Percentiles rank a stretch among this genome's conserved stretches.
Conservation (phyloP, 108 stramenopile genomes). For the Fistulifera solaris region DNA sequence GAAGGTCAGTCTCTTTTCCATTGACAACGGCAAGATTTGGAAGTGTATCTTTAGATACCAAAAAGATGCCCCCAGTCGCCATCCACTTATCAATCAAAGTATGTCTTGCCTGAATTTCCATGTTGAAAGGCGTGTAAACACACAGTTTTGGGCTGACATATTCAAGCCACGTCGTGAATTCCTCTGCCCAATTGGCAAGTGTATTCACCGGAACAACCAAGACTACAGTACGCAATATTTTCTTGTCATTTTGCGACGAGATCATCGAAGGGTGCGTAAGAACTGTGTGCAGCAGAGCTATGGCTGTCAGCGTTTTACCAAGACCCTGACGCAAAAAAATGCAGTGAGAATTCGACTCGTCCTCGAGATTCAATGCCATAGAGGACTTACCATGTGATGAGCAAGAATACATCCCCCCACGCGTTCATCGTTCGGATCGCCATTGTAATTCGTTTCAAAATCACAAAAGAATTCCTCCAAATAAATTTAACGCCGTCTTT, state of each 20-base stretch:
- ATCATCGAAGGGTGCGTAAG: slow-evolving; percentile 36
- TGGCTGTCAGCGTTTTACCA: slow-evolving; percentile 39
- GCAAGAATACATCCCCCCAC: slow-evolving; percentile 66
- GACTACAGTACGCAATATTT: slow-evolving; percentile 26
- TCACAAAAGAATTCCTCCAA: slow-evolving; percentile 56
- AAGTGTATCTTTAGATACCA: slow-evolving; percentile 28
- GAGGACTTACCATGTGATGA: slow-evolving; percentile 55
- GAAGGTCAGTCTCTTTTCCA: slow-evolving; percentile 6
- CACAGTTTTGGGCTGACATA: slow-evolving; percentile 16
- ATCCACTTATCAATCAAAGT: slow-evolving; percentile 35
- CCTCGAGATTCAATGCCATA: background rate
- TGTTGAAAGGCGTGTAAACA: slow-evolving; percentile 18
- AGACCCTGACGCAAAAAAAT: background rate
- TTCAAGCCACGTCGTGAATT: slow-evolving; percentile 63
- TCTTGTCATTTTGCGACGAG: slow-evolving; percentile 2
- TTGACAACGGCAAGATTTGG: slow-evolving; percentile 16
- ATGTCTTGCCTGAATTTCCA: slow-evolving; percentile 1
- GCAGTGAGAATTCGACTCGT: background rate
- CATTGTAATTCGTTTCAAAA: slow-evolving; percentile 9
- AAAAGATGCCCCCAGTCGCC: slow-evolving; percentile 44
- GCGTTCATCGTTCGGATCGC: slow-evolving; percentile 2
- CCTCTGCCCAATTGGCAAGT: slow-evolving; percentile 56
- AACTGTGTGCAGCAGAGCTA: slow-evolving; percentile 51
- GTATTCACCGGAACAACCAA: slow-evolving; percentile 65
- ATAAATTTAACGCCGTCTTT: slow-evolving; percentile 61